phyloP scores from a whole-genome alignment of 306 rosid species.

The Pyrus communis region DNA sequence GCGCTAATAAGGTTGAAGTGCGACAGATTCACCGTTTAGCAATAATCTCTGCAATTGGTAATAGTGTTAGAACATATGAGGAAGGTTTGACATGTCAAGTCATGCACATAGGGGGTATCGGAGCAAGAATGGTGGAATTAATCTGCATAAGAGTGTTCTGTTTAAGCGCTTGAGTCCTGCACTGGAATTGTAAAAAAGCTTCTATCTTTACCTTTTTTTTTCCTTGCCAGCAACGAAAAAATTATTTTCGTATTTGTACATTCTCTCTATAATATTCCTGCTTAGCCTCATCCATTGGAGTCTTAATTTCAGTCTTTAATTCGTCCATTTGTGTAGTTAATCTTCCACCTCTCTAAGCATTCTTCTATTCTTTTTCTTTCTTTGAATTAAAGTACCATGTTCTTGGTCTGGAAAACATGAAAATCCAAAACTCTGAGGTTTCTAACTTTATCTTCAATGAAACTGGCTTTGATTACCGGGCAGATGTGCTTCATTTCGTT shows the following conservation, averaged over 20 bases:
- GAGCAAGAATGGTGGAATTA: background rate
- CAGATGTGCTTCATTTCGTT: background rate
- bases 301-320: background rate
- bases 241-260: background rate
- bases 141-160: background rate
- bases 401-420: background rate
- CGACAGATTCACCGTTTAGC: background rate
- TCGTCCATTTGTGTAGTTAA: background rate
- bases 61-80: background rate
- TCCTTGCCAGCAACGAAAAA: background rate
- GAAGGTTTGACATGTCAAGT: background rate
- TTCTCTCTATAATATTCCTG: background rate
- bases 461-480: background rate
- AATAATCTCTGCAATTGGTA: background rate
- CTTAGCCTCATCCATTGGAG: background rate
- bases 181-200: background rate
- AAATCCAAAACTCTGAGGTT: background rate
- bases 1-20: background rate
- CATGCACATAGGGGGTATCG: background rate
- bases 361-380: background rate
- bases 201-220: background rate
- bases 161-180: background rate
- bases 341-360: background rate
- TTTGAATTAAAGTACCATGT: background rate
- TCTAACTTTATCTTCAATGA: background rate